phyloP scores from a whole-genome alignment of 2,329 filamentous ascomycete genomes.

The Chalara sp. region DNA sequence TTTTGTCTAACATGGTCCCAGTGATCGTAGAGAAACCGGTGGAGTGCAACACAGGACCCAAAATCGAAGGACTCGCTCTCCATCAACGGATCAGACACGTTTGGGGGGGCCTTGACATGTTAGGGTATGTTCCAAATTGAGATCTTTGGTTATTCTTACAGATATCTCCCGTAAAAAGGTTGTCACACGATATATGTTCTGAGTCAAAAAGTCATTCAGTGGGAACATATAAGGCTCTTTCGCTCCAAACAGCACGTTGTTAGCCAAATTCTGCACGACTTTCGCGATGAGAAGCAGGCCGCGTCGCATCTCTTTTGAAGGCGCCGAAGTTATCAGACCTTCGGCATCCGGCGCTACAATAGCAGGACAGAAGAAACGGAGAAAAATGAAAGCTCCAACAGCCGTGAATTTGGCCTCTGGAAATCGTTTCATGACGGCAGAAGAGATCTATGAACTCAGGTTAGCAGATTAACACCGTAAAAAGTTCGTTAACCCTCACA shows the following conservation, averaged over 20 bases:
- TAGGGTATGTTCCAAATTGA: not conserved
- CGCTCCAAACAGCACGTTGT: constrained; percentile 64
- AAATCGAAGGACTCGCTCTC: constrained; percentile 56
- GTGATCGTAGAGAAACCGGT: constrained; percentile 64
- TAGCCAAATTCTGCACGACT: constrained; percentile 64
- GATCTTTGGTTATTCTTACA: constrained; percentile 32
- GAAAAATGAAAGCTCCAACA: constrained; percentile 64
- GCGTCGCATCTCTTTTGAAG: constrained; percentile 63
- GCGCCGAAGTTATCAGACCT: constrained; percentile 52
- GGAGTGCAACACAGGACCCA: constrained; percentile 62
- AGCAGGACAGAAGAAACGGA: constrained; percentile 66
- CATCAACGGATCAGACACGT: constrained; percentile 35
- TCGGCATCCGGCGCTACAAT: constrained; percentile 65
- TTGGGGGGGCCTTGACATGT: constrained; percentile 37
- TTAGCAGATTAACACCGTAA: not conserved
- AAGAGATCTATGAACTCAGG: constrained; percentile 42
- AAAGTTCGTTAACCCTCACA: constrained; percentile 32
- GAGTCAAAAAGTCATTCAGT: constrained; percentile 60
- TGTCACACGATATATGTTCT: constrained; percentile 62
- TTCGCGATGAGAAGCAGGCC: constrained; percentile 64
- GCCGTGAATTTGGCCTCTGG: constrained; percentile 66
- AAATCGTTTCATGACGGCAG: constrained; percentile 56
- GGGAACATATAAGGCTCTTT: constrained; percentile 70
- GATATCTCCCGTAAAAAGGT: constrained; percentile 63
- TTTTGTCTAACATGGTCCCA: constrained; percentile 65